Evolutionary conservation across 2,329 filamentous ascomycete species (phyloP).

Genomic region (Dactylellina drechsleri): DNA sequence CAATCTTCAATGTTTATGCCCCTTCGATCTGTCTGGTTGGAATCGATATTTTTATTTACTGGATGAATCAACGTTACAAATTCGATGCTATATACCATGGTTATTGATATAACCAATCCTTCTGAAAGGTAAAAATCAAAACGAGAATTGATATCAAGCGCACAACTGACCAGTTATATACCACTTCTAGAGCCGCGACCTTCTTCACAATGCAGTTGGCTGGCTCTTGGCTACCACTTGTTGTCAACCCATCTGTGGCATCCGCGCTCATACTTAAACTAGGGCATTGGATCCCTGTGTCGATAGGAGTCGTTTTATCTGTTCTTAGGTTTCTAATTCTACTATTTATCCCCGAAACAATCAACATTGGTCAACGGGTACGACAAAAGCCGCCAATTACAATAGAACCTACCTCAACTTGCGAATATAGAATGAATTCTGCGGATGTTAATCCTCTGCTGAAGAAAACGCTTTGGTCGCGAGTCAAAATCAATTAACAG

Average conservation of each 20-base stretch:
- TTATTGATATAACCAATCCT: conserved; percentile 20
- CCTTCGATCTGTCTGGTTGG: conserved; percentile 14
- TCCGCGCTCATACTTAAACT: conserved; percentile 11
- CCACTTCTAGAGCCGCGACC: conserved; percentile 4
- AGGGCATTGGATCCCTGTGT: conserved; percentile 16
- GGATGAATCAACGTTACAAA: conserved; percentile 20
- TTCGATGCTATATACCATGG: conserved; percentile 31
- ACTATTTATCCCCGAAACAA: conserved; percentile 17
- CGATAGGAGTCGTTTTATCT: conserved; percentile 1
- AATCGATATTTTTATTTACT: conserved; percentile 7
- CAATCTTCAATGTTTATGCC: conserved; percentile 7
- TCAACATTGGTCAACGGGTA: background rate
- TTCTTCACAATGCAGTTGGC: conserved; percentile 23
- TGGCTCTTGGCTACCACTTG: conserved; percentile 14
- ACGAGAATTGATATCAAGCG: no score
- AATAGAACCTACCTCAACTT: background rate
- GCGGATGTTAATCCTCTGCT: background rate
- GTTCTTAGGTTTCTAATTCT: background rate
- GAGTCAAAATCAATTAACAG: background rate
- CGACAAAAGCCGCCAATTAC: background rate
- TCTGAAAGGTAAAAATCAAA: conserved; percentile 14
- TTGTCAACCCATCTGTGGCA: conserved; percentile 6
- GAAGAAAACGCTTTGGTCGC: background rate
- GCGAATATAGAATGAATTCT: background rate
- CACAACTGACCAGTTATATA: background rate